A percentile compares a stretch with the other conserved stretches of the same genome.
Evolutionary conservation across 2,329 filamentous ascomycete genomes (phyloP).

Genomic region (Cryphonectria naterciae): DNA sequence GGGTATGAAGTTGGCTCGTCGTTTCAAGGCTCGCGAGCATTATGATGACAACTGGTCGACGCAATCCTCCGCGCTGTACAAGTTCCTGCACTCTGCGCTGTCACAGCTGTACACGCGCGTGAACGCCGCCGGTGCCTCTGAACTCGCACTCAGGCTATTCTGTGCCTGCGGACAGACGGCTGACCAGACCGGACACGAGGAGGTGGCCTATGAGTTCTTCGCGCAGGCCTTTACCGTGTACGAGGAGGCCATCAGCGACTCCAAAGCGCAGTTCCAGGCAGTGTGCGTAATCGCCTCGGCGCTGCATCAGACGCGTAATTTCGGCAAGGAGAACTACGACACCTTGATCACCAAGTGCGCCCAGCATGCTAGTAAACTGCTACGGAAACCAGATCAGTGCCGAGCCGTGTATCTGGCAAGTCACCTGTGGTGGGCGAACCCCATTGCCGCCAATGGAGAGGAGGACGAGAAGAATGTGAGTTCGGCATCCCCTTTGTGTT

Average conservation of each 20-base stretch:
- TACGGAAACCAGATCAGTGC: conserved; percentile 98
- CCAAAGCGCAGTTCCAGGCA: conserved; percentile 95
- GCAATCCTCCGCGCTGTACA: conserved; percentile 79
- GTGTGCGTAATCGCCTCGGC: conserved; percentile 92
- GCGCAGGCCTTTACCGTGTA: conserved; percentile 98
- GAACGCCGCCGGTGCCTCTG: conserved; percentile 74
- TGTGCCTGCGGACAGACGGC: conserved; percentile 91
- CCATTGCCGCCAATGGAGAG: conserved; percentile 75
- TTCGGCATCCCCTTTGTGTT: conserved; percentile 27
- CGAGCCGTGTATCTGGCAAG: conserved; percentile 94
- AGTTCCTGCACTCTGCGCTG: conserved; percentile 89
- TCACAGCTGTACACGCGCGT: conserved; percentile 88
- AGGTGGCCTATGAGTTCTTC: conserved; percentile 97
- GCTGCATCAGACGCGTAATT: conserved; percentile 85
- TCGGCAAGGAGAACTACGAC: conserved; percentile 97
- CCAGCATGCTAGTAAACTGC: conserved; percentile 91
- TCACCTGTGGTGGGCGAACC: conserved; percentile 97
- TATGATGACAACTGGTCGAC: conserved; percentile 68
- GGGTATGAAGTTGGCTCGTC: conserved; percentile 84
- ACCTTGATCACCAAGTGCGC: conserved; percentile 98
- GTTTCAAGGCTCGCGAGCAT: conserved; percentile 89
- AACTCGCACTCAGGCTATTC: conserved; percentile 87
- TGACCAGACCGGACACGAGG: conserved; percentile 88
- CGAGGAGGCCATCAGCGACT: conserved; percentile 94
- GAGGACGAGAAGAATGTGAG: conserved; percentile 79